These are phyloP conservation scores for Carex myosuroides DNA, from an alignment of 176 grass and related monocot genomes.

Conservation along the genomic window DNA sequence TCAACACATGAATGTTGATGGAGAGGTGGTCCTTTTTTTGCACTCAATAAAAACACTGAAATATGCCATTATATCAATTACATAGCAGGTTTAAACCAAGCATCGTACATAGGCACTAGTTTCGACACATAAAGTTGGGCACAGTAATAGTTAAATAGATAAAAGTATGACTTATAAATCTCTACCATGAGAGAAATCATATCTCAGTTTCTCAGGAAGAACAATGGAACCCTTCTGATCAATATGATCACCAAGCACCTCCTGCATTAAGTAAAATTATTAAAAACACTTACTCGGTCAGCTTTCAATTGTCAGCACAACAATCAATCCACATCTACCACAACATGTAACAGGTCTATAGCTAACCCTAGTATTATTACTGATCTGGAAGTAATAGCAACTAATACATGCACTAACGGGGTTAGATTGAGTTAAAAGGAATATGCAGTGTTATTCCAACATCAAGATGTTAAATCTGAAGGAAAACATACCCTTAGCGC, in stretches of 20 bases:
- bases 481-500: conserved; percentile 62
- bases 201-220: conserved; percentile 91
- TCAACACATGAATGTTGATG: neutral
- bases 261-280: conserved; percentile 30
- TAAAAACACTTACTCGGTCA: neutral
- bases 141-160: neutral
- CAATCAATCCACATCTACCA: neutral
- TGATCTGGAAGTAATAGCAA: neutral
- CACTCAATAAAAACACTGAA: neutral
- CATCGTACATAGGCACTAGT: neutral
- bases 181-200: conserved; percentile 99
- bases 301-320: neutral
- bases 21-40: neutral
- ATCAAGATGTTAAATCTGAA: conserved; percentile 12
- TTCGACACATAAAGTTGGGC: neutral
- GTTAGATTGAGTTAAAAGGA: neutral
- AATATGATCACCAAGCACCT: conserved; percentile 97
- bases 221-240: conserved; percentile 99
- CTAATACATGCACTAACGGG: neutral
- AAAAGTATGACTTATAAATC: neutral
- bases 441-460: neutral
- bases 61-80: neutral
- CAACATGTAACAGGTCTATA: neutral
- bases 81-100: neutral
- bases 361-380: neutral